phyloP scores from a whole-genome alignment of 1,139 yeast species.

The Debaryomycetaceae sp. region DNA sequence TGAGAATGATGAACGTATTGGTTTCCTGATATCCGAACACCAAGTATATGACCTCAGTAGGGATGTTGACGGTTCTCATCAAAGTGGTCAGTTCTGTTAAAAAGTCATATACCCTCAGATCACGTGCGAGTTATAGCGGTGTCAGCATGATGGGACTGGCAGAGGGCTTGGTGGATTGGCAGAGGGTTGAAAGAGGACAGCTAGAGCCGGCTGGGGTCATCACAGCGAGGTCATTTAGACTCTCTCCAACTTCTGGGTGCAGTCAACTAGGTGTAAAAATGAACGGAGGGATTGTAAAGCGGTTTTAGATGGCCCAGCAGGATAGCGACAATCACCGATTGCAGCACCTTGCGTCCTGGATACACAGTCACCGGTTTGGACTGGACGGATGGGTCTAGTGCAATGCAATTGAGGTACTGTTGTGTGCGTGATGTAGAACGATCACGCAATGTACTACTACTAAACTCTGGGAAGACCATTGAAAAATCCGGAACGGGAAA shows the following conservation, averaged over 20 bases:
- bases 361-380: not conserved
- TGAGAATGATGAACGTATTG: not conserved
- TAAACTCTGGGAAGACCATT: not conserved
- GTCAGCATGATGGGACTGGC: not conserved
- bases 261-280: no score
- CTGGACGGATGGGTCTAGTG: not conserved
- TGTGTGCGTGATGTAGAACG: no score
- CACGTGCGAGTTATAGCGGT: not conserved
- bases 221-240: no score
- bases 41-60: not conserved
- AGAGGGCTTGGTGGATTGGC: not conserved
- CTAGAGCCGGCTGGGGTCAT: no score
- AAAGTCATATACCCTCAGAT: not conserved
- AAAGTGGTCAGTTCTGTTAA: not conserved
- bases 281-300: not conserved
- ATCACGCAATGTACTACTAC: no score
- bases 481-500: not conserved
- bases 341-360: not conserved
- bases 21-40: not conserved
- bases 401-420: not conserved
- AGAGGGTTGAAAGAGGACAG: not conserved
- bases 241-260: no score
- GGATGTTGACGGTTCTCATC: not conserved
- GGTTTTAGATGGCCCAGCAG: not conserved
- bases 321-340: not conserved